Percentiles rank a stretch among this genome's conserved stretches.
Evolutionary conservation across 169 alveolate species (phyloP).

Genomic region (Theileria annulata): DNA sequence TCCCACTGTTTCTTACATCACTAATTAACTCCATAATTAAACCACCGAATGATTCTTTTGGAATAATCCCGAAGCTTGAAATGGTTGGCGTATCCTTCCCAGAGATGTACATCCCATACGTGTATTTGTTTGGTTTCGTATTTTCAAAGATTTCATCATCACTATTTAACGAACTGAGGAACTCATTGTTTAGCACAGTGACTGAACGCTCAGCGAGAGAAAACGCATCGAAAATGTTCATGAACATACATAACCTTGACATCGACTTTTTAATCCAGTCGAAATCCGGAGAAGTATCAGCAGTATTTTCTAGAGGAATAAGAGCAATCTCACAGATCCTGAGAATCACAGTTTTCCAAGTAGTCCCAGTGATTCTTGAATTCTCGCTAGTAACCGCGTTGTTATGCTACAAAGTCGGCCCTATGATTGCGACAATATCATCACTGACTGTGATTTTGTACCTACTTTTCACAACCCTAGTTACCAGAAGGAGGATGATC

Average conservation of each 20-base stretch:
- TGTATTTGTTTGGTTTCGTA: conserved; percentile 40
- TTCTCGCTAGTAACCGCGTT: conserved; percentile 76
- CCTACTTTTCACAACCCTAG: conserved; percentile 77
- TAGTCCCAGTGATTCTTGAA: conserved; percentile 80
- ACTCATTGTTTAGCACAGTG: conserved; percentile 72
- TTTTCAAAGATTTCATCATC: conserved; percentile 34
- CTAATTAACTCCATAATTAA: conserved; percentile 36
- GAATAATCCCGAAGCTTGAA: conserved; percentile 14
- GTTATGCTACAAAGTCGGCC: conserved; percentile 82
- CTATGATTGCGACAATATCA: conserved; percentile 76
- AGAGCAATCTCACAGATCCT: conserved; percentile 76
- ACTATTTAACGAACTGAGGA: conserved; percentile 71
- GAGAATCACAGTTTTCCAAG: conserved; percentile 75
- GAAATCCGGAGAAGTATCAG: conserved; percentile 77
- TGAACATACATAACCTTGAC: conserved; percentile 72
- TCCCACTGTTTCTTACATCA: conserved; percentile 61
- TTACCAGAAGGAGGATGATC: conserved; percentile 78
- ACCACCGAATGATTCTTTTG: neutral
- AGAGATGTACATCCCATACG: conserved; percentile 31
- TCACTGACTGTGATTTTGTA: conserved; percentile 77
- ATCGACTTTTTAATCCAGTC: conserved; percentile 72
- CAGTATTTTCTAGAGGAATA: conserved; percentile 74
- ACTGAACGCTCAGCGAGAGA: conserved; percentile 71
- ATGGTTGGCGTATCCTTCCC: conserved; percentile 28
- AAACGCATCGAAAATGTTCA: conserved; percentile 73